Base-by-base conservation (phyloP, 331 rosid genomes). In the Malus hybrid region DNA sequence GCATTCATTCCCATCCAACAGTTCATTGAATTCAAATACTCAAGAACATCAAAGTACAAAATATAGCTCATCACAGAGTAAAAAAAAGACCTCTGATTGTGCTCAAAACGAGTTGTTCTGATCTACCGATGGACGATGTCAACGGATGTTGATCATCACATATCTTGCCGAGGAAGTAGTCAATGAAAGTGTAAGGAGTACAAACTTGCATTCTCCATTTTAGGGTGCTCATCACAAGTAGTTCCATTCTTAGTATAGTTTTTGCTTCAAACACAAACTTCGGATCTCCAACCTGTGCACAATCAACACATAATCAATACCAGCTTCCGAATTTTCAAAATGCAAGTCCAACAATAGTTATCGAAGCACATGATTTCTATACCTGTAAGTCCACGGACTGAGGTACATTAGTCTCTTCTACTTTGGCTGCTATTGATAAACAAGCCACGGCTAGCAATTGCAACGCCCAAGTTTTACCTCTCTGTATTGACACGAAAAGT, bases 161-260 rank as follows among this genome's bases (percentile, higher is more conserved):
- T 53, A 89, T 82, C 83, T 88, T 91, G 50, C 77, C 42, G 29
- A 90, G 86, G 75, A 89, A 90, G 84, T 84, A 83, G 60, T 88
- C 91, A 52, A 93, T 39, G 82, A 85, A 89, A 62, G 98, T 81
- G 75, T 73, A 88, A 30, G 97, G 89, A 60, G 87, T 93, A 62
- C 70, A 66, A 63, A 91, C 84, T 58, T 75, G 92, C 98, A 91
- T 86, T 82, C 88, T 86, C 97, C 98, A 93, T 39, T 71, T 79
- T 88, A 91, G 78, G 29, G 78, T 86, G 80, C 66, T 86, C 67
- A 91, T 73, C 73, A 93, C 84, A 52, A 87, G 44, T 57, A 88
- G 90, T 77, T 93, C 98, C 97, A 91, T 89, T 80, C 86, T 82
- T 30, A 63, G 79, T 75, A 87, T 78, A 28, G 84, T 56, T 77